A percentile compares a stretch with the other conserved stretches of the same genome.
Conservation (phyloP, 495 filamentous ascomycete genomes). For the Penicillium pancosmium region DNA sequence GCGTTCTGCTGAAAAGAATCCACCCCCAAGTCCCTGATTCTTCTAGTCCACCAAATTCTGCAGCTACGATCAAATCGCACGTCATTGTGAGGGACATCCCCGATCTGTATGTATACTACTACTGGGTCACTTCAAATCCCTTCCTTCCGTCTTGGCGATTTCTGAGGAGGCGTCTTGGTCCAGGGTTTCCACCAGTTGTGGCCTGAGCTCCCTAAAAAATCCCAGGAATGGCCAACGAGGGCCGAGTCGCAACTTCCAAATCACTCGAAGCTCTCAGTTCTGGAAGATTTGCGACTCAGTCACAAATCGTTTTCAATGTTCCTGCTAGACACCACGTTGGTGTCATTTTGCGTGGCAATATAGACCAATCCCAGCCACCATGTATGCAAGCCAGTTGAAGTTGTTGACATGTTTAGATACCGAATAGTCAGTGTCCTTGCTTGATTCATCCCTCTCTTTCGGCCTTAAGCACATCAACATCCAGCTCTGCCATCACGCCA, state of each 20-base stretch:
- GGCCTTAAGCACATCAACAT: slow-evolving; percentile 72
- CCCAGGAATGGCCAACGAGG: not conserved
- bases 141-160: not conserved
- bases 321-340: not conserved
- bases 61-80: not conserved
- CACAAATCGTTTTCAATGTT: not conserved
- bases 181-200: not conserved
- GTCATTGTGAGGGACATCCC: not conserved
- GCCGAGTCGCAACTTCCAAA: not conserved
- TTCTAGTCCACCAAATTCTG: not conserved
- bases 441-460: slow-evolving; percentile 31
- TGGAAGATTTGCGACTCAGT: not conserved
- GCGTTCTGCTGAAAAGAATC: no score
- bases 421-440: not conserved
- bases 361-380: not conserved
- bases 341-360: not conserved
- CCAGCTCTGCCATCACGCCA: slow-evolving; percentile 84
- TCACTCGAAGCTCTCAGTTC: not conserved
- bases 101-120: not conserved
- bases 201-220: not conserved
- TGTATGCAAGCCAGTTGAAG: not conserved
- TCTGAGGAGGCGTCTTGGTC: not conserved
- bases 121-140: not conserved
- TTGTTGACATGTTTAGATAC: not conserved
- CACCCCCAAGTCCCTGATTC: no score